phyloP scores from a whole-genome alignment of 257 asterid genomes.

The Rehmannia glutinosa region DNA sequence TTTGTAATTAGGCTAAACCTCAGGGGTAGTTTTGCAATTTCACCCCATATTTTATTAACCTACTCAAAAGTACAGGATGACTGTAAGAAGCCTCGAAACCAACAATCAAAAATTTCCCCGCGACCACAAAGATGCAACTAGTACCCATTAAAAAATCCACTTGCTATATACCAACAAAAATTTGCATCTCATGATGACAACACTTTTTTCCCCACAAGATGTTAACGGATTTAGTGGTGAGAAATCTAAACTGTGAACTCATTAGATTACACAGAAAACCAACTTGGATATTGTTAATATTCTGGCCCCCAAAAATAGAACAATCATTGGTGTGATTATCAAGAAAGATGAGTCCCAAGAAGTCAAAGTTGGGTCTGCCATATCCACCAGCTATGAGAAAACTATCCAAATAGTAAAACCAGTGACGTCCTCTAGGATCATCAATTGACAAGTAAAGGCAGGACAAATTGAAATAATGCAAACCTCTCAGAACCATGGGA shows the following conservation, averaged over 20 bases:
- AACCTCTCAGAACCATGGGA: slow-evolving; percentile 92
- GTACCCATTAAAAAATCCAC: too few species aligned
- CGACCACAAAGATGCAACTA: too few species aligned
- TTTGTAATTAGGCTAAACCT: too few species aligned
- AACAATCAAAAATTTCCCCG: too few species aligned
- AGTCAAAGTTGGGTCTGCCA: not conserved
- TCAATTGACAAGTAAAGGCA: not conserved
- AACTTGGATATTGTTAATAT: not conserved
- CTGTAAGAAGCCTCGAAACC: too few species aligned
- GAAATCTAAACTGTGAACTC: not conserved
- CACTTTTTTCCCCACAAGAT: not conserved
- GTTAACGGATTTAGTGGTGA: not conserved
- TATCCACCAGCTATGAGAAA: not conserved
- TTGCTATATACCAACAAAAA: too few species aligned
- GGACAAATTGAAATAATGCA: slow-evolving; percentile 19
- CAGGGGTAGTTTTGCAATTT: too few species aligned
- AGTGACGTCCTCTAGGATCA: too few species aligned
- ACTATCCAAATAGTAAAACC: too few species aligned
- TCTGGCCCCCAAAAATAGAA: not conserved
- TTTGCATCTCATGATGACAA: not conserved
- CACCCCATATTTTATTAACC: too few species aligned
- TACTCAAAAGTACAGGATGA: too few species aligned
- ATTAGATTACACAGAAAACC: not conserved
- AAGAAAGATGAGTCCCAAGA: not conserved
- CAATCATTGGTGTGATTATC: not conserved